Evolutionary conservation across 169 alveolate genomes (phyloP).

Genomic region (Hepatocystis sp.): DNA sequence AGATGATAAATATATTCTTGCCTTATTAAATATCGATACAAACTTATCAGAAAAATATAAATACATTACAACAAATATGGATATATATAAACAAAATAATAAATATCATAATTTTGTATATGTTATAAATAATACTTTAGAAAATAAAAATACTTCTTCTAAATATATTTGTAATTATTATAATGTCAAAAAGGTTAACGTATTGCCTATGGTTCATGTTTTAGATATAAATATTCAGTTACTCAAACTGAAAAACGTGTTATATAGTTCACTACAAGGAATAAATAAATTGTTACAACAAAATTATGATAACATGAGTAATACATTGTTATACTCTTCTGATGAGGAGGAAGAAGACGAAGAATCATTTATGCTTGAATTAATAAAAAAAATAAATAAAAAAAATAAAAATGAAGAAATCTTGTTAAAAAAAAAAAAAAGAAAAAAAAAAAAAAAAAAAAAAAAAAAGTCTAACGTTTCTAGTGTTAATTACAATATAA

Average conservation of each 20-base stretch:
- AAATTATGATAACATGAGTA: too few species aligned
- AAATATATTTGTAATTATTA: conserved; percentile 38
- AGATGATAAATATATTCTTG: conserved; percentile 8
- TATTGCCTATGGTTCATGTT: not conserved
- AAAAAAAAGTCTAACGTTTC: not conserved
- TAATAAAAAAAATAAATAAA: conserved; percentile 14
- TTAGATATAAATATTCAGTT: conserved; percentile 53
- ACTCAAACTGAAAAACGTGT: conserved; percentile 34
- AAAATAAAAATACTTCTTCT: not conserved
- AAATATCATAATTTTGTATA: conserved; percentile 43
- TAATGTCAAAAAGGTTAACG: conserved; percentile 7
- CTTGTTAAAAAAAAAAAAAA: not conserved
- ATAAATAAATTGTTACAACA: conserved; percentile 17
- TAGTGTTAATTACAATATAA: too few species aligned
- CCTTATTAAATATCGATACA: conserved; percentile 5
- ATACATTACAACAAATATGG: conserved; percentile 17
- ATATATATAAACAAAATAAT: conserved; percentile 34
- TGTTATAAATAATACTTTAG: conserved; percentile 3
- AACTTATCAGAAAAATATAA: not conserved
- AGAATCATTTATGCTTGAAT: not conserved
- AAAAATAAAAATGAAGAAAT: conserved; percentile 1
- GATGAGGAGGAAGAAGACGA: conserved; percentile 19
- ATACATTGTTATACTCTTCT: too few species aligned
- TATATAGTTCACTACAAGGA: conserved; percentile 13
- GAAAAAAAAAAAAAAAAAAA: not conserved